These are phyloP conservation scores for Nyssa sinensis DNA, from an alignment of 148 eudicot genomes.

Conservation along the genomic window DNA sequence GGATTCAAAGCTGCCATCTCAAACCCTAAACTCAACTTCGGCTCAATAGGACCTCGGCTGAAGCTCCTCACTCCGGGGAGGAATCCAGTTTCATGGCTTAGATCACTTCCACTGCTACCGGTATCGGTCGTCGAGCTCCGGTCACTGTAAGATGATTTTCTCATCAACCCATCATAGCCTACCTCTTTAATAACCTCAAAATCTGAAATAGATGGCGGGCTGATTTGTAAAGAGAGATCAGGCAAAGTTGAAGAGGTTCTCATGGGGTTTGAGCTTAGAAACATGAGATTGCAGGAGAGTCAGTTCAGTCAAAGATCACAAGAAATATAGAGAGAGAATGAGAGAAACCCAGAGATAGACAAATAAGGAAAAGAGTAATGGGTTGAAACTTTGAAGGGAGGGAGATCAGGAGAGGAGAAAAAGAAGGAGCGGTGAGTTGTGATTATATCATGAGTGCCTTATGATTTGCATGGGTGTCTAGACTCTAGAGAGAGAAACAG, in stretches of 20 bases:
- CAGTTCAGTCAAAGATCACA: too few species aligned
- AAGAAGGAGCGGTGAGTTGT: conserved; percentile 13
- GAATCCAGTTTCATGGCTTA: conserved; percentile 45
- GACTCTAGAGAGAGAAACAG: conserved; percentile 21
- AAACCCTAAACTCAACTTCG: conserved; percentile 48
- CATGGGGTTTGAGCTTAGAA: conserved; percentile 25
- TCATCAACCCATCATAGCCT: conserved; percentile 14
- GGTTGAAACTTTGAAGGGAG: not conserved
- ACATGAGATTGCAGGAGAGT: not conserved
- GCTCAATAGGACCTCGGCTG: conserved; percentile 16
- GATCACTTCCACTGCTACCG: conserved; percentile 43
- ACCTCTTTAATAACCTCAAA: conserved; percentile 12
- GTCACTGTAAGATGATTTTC: conserved; percentile 17
- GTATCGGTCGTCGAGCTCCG: conserved; percentile 37
- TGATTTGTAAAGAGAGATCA: conserved; percentile 81
- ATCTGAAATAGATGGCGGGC: conserved; percentile 46
- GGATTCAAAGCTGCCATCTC: conserved; percentile 22
- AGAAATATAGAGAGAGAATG: not conserved
- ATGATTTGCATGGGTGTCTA: conserved; percentile 67
- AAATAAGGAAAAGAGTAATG: not conserved
- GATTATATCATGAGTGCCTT: conserved; percentile 81
- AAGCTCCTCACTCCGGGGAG: conserved; percentile 10
- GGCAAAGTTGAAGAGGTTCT: conserved; percentile 24
- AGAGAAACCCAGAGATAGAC: not conserved
- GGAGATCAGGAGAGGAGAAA: not conserved